Percentiles rank a stretch among this genome's conserved stretches.
Evolutionary conservation across 768 basidiomycete species (phyloP).

Genomic region (Rhizopogon vulgaris): DNA sequence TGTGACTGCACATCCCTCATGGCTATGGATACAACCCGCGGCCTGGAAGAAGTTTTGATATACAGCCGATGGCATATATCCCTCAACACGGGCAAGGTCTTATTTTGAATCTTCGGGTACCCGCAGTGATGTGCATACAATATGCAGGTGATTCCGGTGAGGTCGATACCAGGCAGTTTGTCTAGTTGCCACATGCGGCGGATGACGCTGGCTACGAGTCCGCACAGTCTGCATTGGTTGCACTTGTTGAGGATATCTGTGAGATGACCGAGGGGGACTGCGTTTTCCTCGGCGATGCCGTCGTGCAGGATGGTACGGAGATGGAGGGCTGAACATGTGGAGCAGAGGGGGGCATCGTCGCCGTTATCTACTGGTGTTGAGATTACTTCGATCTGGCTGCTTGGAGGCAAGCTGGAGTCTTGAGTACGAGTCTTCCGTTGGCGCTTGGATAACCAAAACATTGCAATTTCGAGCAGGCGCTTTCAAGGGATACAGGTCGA

Average conservation of each 20-base stretch:
- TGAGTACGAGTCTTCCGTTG: no score
- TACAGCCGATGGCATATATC: not conserved
- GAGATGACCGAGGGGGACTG: not conserved
- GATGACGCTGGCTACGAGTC: not conserved
- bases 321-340: not conserved
- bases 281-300: not conserved
- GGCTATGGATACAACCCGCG: not conserved
- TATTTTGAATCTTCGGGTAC: not conserved
- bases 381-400: no score
- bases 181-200: conserved; percentile 1
- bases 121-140: not conserved
- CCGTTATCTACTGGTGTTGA: no score
- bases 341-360: not conserved
- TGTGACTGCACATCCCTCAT: not conserved
- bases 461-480: no score
- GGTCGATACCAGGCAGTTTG: not conserved
- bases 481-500: no score
- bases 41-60: not conserved
- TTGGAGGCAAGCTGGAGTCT: no score
- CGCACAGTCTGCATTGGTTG: not conserved
- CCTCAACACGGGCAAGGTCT: not conserved
- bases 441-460: no score
- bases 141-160: not conserved
- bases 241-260: not conserved
- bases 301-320: conserved; percentile 1